Evolutionary conservation across 352 stramenopile species (phyloP).

Genomic region (Phytophthora cajani): DNA sequence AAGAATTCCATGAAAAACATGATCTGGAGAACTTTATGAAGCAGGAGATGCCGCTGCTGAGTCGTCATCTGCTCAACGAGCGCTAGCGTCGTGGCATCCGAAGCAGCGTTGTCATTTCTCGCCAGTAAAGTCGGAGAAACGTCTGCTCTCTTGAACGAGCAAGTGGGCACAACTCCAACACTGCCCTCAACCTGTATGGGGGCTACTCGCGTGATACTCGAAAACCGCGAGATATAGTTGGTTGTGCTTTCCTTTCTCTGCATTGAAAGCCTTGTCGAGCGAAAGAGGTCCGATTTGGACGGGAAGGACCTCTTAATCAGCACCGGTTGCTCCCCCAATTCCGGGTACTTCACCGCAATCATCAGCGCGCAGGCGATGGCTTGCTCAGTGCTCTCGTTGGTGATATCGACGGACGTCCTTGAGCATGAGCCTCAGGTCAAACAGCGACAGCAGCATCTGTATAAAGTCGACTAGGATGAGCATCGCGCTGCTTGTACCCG

Average conservation of each 20-base stretch:
- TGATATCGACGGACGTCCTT: constrained; percentile 14
- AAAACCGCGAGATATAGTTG: not conserved
- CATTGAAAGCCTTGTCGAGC: constrained; percentile 5
- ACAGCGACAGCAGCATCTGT: constrained; percentile 36
- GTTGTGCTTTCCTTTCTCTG: not conserved
- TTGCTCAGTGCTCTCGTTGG: constrained; percentile 14
- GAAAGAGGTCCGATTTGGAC: constrained; percentile 19
- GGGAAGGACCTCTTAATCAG: not conserved
- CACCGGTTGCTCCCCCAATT: constrained; percentile 6
- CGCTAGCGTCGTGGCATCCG: not conserved
- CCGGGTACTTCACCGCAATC: constrained; percentile 15
- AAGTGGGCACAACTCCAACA: not conserved
- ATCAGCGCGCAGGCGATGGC: constrained; percentile 13
- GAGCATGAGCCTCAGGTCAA: constrained; percentile 25
- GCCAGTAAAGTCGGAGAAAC: not conserved
- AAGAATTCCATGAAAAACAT: constrained; percentile 44
- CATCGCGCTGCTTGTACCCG: constrained; percentile 24
- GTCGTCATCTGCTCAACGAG: constrained; percentile 5
- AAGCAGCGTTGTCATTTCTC: not conserved
- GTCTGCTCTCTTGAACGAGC: not conserved
- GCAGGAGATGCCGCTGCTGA: constrained; percentile 12
- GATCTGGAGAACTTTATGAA: constrained; percentile 31
- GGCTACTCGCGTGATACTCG: not conserved
- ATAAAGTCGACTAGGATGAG: constrained; percentile 45
- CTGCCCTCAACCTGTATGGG: constrained; percentile 1